Evolutionary conservation across 345 rosid genomes (phyloP).

Genomic region (Murraya koenigii): DNA sequence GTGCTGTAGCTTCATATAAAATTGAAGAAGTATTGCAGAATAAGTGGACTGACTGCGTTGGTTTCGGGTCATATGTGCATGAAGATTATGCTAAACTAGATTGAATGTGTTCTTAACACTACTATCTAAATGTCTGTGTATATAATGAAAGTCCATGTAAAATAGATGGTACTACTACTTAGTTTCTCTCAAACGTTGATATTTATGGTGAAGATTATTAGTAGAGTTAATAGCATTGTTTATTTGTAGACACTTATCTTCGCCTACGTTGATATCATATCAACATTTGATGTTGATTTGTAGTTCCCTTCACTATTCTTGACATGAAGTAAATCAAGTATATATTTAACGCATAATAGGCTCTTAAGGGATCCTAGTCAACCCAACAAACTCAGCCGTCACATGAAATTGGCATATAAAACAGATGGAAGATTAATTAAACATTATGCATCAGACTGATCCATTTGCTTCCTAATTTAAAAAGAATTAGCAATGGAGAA

Average conservation of each 20-base stretch:
- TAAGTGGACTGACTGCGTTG: not conserved
- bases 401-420: not conserved
- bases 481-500: not conserved
- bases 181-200: not conserved
- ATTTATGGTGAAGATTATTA: not conserved
- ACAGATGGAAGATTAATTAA: not conserved
- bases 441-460: not conserved
- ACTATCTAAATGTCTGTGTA: not conserved
- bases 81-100: not conserved
- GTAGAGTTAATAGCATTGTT: not conserved
- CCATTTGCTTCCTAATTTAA: not conserved
- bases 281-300: not conserved
- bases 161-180: not conserved
- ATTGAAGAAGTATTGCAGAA: slow-evolving; percentile 14
- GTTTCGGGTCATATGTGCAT: not conserved
- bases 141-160: not conserved
- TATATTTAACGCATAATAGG: not conserved
- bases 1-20: slow-evolving; percentile 32
- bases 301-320: not conserved
- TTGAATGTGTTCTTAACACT: not conserved
- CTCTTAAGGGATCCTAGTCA: not conserved
- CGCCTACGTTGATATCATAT: not conserved
- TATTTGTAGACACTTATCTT: not conserved
- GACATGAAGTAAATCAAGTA: not conserved
- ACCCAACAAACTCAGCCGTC: not conserved